Evolutionary conservation across 257 asterid genomes (phyloP), one percentile per base, ranked within the genome.

Genomic region (Ilex aquifolium): DNA sequence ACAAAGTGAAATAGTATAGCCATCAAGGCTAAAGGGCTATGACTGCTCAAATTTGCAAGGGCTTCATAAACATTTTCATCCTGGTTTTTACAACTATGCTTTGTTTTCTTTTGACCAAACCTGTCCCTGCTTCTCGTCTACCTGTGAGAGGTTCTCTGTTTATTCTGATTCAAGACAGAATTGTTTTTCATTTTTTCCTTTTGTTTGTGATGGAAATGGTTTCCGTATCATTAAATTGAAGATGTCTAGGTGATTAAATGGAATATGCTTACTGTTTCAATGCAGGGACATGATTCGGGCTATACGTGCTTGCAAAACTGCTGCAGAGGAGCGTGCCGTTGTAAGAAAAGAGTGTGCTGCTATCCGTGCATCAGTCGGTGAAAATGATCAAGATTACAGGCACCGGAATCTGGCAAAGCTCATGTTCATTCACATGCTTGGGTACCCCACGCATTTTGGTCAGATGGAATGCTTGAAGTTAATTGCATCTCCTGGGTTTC

Each of bases 371-470:
- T 81, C 97, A 54, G 85, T 93, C 66, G 87, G 97, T 65, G 97
- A 90, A 74, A 86, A 85, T 68, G 96, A 88, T 75, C 94, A 84
- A 53, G 95, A 87, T 70, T 87, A 87, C 63, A 85, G 86, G 75
- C 99, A 90, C 77, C 96, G 97, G 36, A 93, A 93, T 77, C 79
- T 93, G 80, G 96, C 99, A 51, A 93, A 93, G 79, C 97, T 93
- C 79, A 93, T 90, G 99, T 93, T 87, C 76, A 88, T 93, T 76
- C 97, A 93, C 89, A 93, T 93, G 99, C 96, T 93, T 71, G 99
- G 99, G 63, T 90, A 90, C 69, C 97, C 97, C 32, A 93, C 99
- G 31, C 99, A 93, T 81, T 93, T 93, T 79, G 99, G 97, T 77
- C 99, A 93, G 82, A 93, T 93, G 99, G 99, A 93, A 81, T 93